phyloP scores from a whole-genome alignment of 1,284 basidiomycete species.

The Ganoderma meredithae region DNA sequence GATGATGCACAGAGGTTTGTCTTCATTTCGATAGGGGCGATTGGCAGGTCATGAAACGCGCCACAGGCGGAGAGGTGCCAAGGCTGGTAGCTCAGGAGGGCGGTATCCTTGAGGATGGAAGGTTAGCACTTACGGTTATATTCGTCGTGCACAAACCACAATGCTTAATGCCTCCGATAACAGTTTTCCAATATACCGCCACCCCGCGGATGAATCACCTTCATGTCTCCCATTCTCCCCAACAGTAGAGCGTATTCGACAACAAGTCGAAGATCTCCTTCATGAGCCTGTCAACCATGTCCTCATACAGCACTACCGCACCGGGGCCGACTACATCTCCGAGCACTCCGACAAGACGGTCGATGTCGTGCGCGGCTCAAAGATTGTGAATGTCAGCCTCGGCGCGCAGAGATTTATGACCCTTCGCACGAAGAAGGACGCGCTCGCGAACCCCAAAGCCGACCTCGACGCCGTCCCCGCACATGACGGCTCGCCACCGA shows the following conservation, averaged over 20 bases:
- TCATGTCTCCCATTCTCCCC: slow-evolving; percentile 68
- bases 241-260: slow-evolving; percentile 67
- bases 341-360: slow-evolving; percentile 86
- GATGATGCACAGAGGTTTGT: slow-evolving; percentile 75
- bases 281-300: slow-evolving; percentile 77
- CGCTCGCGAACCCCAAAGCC: slow-evolving; percentile 21
- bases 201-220: slow-evolving; percentile 79
- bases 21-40: neutral
- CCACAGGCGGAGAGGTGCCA: slow-evolving; percentile 76
- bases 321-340: slow-evolving; percentile 79
- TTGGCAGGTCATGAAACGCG: neutral
- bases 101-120: slow-evolving; percentile 63
- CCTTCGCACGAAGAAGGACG: slow-evolving; percentile 67
- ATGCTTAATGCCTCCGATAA: neutral
- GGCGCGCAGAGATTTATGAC: slow-evolving; percentile 78
- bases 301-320: slow-evolving; percentile 78
- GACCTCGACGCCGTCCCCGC: slow-evolving; percentile 11
- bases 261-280: slow-evolving; percentile 60
- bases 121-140: slow-evolving; percentile 46
- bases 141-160: neutral
- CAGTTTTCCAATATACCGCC: slow-evolving; percentile 79
- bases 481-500: neutral
- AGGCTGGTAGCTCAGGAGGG: slow-evolving; percentile 78
- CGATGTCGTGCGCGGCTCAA: slow-evolving; percentile 73
- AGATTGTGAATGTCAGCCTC: slow-evolving; percentile 78